These are phyloP conservation scores for Penicillium verrucosum DNA, from an alignment of 2,329 filamentous ascomycete genomes.

Conservation along the genomic window DNA sequence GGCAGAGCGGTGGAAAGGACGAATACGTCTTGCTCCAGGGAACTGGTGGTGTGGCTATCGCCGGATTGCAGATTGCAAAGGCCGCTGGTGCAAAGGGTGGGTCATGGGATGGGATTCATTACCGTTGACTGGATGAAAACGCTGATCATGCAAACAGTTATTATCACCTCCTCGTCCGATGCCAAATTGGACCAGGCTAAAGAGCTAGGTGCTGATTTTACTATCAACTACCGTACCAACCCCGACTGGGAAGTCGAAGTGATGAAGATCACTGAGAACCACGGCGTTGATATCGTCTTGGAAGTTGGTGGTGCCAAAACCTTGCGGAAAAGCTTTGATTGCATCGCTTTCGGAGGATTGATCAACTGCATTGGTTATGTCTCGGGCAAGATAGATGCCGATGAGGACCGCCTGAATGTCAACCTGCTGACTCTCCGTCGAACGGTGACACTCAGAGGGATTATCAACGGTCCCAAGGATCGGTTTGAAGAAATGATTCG, in stretches of 20 bases:
- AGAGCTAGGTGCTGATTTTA: constrained; percentile 48
- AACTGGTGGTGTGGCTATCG: constrained; percentile 49
- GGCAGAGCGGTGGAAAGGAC: constrained; percentile 45
- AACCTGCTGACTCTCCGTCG: constrained; percentile 55
- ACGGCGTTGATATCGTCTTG: constrained; percentile 51
- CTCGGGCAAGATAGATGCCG: constrained; percentile 54
- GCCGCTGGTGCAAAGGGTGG: constrained; percentile 45
- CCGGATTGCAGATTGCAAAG: constrained; percentile 48
- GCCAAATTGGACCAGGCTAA: constrained; percentile 50
- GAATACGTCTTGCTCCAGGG: constrained; percentile 56
- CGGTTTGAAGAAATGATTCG: constrained; percentile 43
- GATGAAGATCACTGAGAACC: constrained; percentile 42
- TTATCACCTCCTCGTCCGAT: constrained; percentile 52
- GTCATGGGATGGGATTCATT: neutral
- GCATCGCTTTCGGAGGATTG: constrained; percentile 46
- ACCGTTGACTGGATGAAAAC: neutral
- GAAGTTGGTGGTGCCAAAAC: constrained; percentile 53
- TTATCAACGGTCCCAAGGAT: constrained; percentile 62
- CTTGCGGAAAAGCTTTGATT: constrained; percentile 48
- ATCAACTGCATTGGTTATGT: constrained; percentile 50
- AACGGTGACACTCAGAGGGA: constrained; percentile 55
- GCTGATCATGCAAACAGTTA: constrained; percentile 36
- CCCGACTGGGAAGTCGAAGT: constrained; percentile 49
- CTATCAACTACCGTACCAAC: constrained; percentile 50
- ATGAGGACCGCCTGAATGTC: constrained; percentile 55